These are phyloP conservation scores for Purpureocillium takamizusanense DNA, from an alignment of 2,329 filamentous ascomycete genomes.

Conservation along the genomic window DNA sequence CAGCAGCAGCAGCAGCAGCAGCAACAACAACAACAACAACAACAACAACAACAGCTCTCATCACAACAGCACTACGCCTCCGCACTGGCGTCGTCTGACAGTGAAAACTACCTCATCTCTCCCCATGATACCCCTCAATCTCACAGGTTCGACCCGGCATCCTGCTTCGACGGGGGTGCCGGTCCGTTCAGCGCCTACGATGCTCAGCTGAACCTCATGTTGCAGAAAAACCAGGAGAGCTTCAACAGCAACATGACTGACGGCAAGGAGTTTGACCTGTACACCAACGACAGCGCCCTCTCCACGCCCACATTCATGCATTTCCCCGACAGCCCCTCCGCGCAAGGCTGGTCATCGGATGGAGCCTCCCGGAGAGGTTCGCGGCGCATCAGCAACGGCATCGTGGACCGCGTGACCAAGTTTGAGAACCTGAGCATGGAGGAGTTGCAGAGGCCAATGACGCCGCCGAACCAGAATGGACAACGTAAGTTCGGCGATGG, in stretches of 20 bases:
- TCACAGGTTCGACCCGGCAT: conserved; percentile 41
- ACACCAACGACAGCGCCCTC: conserved; percentile 33
- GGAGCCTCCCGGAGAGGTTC: conserved; percentile 33
- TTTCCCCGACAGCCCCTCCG: conserved; percentile 37
- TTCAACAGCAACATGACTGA: conserved; percentile 31
- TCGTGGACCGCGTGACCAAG: conserved; percentile 50
- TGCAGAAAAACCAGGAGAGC: conserved; percentile 37
- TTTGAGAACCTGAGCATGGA: conserved; percentile 45
- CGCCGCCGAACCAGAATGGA: conserved; percentile 52
- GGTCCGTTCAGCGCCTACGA: conserved; percentile 39
- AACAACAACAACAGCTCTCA: conserved; percentile 10
- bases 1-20: conserved; percentile 2
- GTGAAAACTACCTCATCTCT: conserved; percentile 49
- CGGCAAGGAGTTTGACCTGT: conserved; percentile 41
- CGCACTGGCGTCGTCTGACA: conserved; percentile 21
- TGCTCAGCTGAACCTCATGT: conserved; percentile 32
- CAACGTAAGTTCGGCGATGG: conserved; percentile 38
- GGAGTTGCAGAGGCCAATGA: conserved; percentile 43
- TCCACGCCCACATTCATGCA: conserved; percentile 41
- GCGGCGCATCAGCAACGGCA: conserved; percentile 49
- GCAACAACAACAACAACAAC: conserved; percentile 3
- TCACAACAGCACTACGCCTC: conserved; percentile 17
- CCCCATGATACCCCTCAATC: conserved; percentile 45
- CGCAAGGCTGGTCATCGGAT: conserved; percentile 42
- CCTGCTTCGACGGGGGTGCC: conserved; percentile 33